Evolutionary conservation across 768 basidiomycete species (phyloP), one percentile per base, ranked within the genome.

Genomic region (Coprinopsis cinerea): DNA sequence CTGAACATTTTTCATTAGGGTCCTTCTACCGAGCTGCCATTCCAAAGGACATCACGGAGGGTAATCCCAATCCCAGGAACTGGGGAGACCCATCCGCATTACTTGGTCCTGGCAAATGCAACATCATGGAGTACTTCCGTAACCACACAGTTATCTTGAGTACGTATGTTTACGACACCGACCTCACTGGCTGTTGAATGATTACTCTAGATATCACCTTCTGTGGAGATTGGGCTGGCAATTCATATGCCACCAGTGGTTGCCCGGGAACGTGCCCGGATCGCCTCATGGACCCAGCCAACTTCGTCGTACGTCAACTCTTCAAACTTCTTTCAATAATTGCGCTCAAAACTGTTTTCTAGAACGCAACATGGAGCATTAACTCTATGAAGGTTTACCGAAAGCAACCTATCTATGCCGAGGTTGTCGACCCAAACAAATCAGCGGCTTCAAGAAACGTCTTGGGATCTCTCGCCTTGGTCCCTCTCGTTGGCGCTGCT

Each of bases 351-450:
- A 7, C 35, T 17, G 4, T 11, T 2, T n/a, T 24, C 28, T 52
- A 89, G 88, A 88, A 90, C 61, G 85, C 88, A 2, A 79, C 81
- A 0, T 91, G 88, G 88, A 79, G 73, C 52, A 90, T 91, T 62
- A 91, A 90, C 60, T 80, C 71, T 9, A 71, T 91, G 43, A 85
- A 86, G 61, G 82, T 88, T n/a, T 91, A 87, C 65, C 73, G 72
- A 53, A 81, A 82, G 57, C 76, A 78, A 6, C 44, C 45, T 11
- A 41, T 52, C 15, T 36, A 28, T 25, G 51, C 51, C 10, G 44
- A 34, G 14, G 44, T 24, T 18, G 28, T 20, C 4, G 30, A 32
- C 22, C 4, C 25, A 22, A 51, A 24, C 20, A n/a, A n/a, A n/a
- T n/a, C n/a, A n/a, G n/a, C n/a, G n/a, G n/a, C n/a, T n/a, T n/a